These are phyloP conservation scores for Chara braunii DNA, from an alignment of 139 green algal species.

Conservation along the genomic window DNA sequence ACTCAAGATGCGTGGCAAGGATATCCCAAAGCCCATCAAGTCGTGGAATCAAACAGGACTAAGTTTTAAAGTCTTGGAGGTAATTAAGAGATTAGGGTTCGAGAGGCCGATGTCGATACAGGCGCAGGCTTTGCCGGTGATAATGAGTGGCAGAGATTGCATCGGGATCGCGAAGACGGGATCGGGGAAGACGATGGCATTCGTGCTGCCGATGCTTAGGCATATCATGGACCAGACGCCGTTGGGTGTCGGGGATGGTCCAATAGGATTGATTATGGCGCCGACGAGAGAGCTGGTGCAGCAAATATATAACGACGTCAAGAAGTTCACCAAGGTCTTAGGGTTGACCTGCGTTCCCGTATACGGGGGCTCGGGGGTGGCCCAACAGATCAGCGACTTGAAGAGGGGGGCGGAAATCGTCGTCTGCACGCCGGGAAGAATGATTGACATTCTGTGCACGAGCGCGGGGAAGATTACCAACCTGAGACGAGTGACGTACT, in stretches of 20 bases:
- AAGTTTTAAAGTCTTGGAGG: slow-evolving; percentile 60
- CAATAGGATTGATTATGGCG: slow-evolving; percentile 86
- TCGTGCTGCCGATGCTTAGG: slow-evolving; percentile 89
- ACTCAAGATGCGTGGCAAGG: slow-evolving; percentile 79
- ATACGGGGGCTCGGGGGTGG: slow-evolving; percentile 84
- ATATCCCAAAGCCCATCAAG: slow-evolving; percentile 68
- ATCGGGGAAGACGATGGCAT: slow-evolving; percentile 93
- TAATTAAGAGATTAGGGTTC: slow-evolving; percentile 66
- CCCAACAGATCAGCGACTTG: slow-evolving; percentile 85
- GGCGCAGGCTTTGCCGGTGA: slow-evolving; percentile 84
- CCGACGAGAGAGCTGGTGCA: slow-evolving; percentile 90
- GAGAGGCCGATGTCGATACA: slow-evolving; percentile 86
- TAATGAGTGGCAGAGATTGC: slow-evolving; percentile 94
- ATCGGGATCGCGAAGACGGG: slow-evolving; percentile 98
- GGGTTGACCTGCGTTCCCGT: slow-evolving; percentile 62
- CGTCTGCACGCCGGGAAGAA: slow-evolving; percentile 88
- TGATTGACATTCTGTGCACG: slow-evolving; percentile 96
- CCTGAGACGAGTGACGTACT: slow-evolving; percentile 83
- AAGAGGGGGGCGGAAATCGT: slow-evolving; percentile 85
- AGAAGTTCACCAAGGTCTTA: slow-evolving; percentile 59
- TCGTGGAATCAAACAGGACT: slow-evolving; percentile 67
- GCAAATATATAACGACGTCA: slow-evolving; percentile 75
- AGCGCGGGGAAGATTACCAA: slow-evolving; percentile 88
- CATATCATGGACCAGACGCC: slow-evolving; percentile 89
- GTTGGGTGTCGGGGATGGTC: slow-evolving; percentile 68